These are phyloP conservation scores for Aspergillus sp. DNA, from an alignment of 2,329 filamentous ascomycete species.

Conservation along the genomic window DNA sequence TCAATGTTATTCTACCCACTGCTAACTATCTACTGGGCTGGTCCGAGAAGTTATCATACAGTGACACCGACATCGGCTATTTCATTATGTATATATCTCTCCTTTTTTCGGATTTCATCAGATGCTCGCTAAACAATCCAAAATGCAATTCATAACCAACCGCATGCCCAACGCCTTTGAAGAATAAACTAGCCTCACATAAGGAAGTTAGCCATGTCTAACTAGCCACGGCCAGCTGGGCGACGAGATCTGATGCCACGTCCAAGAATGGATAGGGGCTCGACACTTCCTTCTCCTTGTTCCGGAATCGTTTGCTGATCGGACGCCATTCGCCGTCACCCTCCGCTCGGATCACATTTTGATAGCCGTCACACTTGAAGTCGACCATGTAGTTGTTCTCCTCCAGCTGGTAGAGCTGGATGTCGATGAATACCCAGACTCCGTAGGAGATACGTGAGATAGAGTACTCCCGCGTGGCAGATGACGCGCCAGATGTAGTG, in stretches of 20 bases:
- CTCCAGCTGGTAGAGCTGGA: constrained; percentile 94
- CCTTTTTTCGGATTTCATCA: neutral
- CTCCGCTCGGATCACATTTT: constrained; percentile 68
- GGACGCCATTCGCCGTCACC: constrained; percentile 47
- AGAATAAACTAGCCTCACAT: neutral
- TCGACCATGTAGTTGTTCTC: constrained; percentile 91
- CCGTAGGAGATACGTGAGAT: constrained; percentile 59
- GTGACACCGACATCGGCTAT: neutral
- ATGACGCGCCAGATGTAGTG: constrained; percentile 34
- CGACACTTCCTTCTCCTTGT: constrained; percentile 92
- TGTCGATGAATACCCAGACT: constrained; percentile 91
- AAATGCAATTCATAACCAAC: neutral
- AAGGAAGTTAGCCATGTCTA: constrained; percentile 25
- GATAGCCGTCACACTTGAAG: constrained; percentile 98
- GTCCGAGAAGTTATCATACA: neutral
- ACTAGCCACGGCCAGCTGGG: constrained; percentile 84
- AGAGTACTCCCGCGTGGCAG: constrained; percentile 32
- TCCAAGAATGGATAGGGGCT: constrained; percentile 96
- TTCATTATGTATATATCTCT: neutral
- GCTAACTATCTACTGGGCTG: too few species aligned
- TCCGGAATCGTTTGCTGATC: constrained; percentile 49
- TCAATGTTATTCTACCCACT: neutral
- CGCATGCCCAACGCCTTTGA: constrained; percentile 1
- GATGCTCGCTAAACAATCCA: constrained; percentile 7
- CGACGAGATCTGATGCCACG: constrained; percentile 86